These are phyloP conservation scores for Talaromyces rugulosus DNA, from an alignment of 2,329 filamentous ascomycete genomes.

Conservation along the genomic window DNA sequence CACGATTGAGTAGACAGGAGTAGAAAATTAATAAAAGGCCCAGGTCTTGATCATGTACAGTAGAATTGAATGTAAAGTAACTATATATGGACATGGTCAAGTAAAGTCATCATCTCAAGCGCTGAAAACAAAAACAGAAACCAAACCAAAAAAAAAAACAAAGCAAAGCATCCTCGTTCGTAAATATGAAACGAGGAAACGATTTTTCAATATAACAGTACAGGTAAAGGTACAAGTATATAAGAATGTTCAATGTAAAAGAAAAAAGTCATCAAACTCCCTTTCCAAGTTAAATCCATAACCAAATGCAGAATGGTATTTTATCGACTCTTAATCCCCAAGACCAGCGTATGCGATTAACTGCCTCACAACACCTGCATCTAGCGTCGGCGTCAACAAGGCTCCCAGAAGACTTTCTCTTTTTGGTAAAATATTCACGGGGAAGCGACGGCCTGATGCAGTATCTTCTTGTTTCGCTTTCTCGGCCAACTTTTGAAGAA, in stretches of 20 bases:
- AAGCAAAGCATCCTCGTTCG: neutral
- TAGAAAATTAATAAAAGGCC: neutral
- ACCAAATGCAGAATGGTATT: neutral
- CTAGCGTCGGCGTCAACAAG: slow-evolving; percentile 62
- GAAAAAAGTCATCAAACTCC: neutral
- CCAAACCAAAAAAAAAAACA: neutral
- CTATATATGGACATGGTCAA: slow-evolving; percentile 12
- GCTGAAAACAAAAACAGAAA: slow-evolving; percentile 1
- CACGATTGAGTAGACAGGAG: no score
- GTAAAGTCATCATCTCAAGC: neutral
- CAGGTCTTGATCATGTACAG: neutral
- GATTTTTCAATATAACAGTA: neutral
- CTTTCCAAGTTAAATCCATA: neutral
- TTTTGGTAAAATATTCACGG: slow-evolving; percentile 60
- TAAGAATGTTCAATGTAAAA: neutral
- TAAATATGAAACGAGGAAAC: neutral
- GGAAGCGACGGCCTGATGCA: slow-evolving; percentile 47
- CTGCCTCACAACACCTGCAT: slow-evolving; percentile 61
- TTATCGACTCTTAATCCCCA: slow-evolving; percentile 34
- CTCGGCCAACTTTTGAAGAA: slow-evolving; percentile 65
- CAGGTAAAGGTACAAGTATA: slow-evolving; percentile 9
- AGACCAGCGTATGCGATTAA: slow-evolving; percentile 61
- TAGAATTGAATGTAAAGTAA: neutral
- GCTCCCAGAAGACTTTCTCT: slow-evolving; percentile 65
- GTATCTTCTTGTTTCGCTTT: slow-evolving; percentile 57